These are phyloP conservation scores for Xylaria digitata DNA, from an alignment of 2,329 filamentous ascomycete genomes.

Conservation along the genomic window DNA sequence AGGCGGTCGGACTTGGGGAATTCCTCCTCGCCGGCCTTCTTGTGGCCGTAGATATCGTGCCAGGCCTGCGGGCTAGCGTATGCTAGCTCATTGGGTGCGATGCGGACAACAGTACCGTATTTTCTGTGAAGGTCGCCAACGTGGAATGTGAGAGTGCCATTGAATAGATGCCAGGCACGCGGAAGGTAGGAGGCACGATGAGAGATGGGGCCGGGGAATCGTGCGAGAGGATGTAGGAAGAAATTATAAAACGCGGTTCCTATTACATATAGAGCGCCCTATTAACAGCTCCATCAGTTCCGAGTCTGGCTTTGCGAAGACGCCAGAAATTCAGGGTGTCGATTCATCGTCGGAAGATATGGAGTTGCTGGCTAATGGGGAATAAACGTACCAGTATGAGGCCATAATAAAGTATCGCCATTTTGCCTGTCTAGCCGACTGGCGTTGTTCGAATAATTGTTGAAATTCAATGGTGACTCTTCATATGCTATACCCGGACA, in stretches of 20 bases:
- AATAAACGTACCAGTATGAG: conserved; percentile 32
- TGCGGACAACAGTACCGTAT: conserved; percentile 57
- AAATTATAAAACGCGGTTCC: conserved; percentile 45
- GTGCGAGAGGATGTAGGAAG: conserved; percentile 46
- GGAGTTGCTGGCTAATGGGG: background rate
- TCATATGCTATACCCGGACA: conserved; percentile 8
- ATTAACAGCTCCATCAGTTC: conserved; percentile 31
- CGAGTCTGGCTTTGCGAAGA: background rate
- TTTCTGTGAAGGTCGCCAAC: conserved; percentile 49
- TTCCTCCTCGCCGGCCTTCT: conserved; percentile 46
- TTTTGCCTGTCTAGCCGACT: conserved; percentile 34
- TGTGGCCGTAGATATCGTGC: conserved; percentile 56
- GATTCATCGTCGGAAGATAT: background rate
- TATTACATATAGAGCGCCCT: conserved; percentile 40
- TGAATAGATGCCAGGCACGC: conserved; percentile 41
- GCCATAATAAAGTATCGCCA: conserved; percentile 37
- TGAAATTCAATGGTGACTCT: conserved; percentile 8
- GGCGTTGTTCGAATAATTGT: conserved; percentile 18
- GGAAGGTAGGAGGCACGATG: conserved; percentile 44
- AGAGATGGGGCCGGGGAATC: conserved; percentile 47
- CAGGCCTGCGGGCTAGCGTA: conserved; percentile 55
- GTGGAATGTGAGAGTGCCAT: conserved; percentile 44
- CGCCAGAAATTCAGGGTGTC: background rate
- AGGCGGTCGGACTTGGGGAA: conserved; percentile 49
- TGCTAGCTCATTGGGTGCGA: conserved; percentile 56